phyloP scores from a whole-genome alignment of 352 stramenopile species.

The Phytophthora colocasiae region DNA sequence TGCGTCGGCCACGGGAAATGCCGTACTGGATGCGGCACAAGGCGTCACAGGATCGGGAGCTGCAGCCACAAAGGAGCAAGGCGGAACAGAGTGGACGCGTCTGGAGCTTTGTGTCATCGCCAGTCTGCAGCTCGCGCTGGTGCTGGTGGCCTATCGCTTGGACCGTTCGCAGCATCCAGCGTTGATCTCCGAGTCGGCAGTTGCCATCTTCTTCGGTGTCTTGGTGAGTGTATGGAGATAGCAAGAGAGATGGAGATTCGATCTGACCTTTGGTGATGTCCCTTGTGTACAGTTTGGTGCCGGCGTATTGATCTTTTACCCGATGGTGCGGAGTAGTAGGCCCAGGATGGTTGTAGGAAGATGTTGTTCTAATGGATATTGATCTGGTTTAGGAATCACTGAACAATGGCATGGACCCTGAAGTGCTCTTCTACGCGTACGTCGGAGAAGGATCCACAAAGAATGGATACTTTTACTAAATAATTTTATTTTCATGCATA shows the following conservation, averaged over 20 bases:
- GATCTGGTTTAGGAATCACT: conserved; percentile 63
- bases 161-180: conserved; percentile 68
- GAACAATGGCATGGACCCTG: conserved; percentile 82
- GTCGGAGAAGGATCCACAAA: conserved; percentile 10
- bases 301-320: conserved; percentile 80
- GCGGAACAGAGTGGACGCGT: conserved; percentile 62
- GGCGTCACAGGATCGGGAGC: conserved; percentile 33
- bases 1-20: conserved; percentile 34
- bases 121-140: conserved; percentile 81
- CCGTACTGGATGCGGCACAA: conserved; percentile 41
- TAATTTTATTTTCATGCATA: conserved; percentile 19
- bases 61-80: conserved; percentile 33
- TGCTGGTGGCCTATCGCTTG: conserved; percentile 83
- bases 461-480: conserved; percentile 1
- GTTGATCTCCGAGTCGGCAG: conserved; percentile 84
- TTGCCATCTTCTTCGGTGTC: conserved; percentile 86
- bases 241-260: conserved; percentile 3
- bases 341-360: neutral
- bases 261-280: conserved; percentile 19
- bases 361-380: conserved; percentile 7
- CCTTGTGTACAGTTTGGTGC: conserved; percentile 64
- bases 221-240: conserved; percentile 53
- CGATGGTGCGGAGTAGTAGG: conserved; percentile 51
- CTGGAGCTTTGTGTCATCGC: conserved; percentile 84
- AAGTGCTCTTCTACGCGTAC: conserved; percentile 87